A percentile compares a stretch with the other conserved stretches of the same genome.
phyloP scores from a whole-genome alignment of 1,284 basidiomycete species.

The Dichomitus squalens region DNA sequence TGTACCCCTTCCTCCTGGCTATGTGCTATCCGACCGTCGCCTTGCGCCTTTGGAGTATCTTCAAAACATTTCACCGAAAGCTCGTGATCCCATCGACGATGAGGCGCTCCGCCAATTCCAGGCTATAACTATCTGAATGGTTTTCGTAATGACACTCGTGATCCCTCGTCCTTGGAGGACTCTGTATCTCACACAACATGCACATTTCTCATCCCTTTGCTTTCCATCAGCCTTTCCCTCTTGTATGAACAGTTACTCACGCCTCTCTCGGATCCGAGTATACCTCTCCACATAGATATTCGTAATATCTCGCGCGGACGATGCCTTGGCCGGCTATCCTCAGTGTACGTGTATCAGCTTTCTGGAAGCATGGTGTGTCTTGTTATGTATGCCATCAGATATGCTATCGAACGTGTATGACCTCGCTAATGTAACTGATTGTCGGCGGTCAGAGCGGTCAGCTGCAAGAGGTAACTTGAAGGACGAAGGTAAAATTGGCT shows the following conservation, averaged over 20 bases:
- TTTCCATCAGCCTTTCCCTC: background rate
- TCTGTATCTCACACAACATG: background rate
- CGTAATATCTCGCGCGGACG: conserved; percentile 4
- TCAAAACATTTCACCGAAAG: conserved; percentile 30
- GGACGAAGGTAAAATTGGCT: conserved; percentile 17
- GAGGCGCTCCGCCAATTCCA: conserved; percentile 27
- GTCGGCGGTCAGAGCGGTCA: background rate
- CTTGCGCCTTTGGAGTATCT: conserved; percentile 37
- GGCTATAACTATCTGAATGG: background rate
- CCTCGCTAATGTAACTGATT: too few relatives aligned
- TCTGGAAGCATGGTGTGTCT: background rate
- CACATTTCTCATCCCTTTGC: background rate
- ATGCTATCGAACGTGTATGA: too few relatives aligned
- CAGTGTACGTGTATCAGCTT: background rate
- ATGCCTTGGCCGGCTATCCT: background rate
- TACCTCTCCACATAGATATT: conserved; percentile 10
- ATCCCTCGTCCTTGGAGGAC: too few relatives aligned
- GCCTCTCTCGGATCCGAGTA: background rate
- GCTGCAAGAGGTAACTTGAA: background rate
- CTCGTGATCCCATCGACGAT: conserved; percentile 35
- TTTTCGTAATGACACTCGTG: background rate
- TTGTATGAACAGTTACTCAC: conserved; percentile 4
- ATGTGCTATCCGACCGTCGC: conserved; percentile 12
- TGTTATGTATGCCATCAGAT: background rate
- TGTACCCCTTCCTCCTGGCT: conserved; percentile 13